Evolutionary conservation across 306 rosid genomes (phyloP), one percentile per base, ranked within the genome.

Genomic region (Quercus agrifolia): DNA sequence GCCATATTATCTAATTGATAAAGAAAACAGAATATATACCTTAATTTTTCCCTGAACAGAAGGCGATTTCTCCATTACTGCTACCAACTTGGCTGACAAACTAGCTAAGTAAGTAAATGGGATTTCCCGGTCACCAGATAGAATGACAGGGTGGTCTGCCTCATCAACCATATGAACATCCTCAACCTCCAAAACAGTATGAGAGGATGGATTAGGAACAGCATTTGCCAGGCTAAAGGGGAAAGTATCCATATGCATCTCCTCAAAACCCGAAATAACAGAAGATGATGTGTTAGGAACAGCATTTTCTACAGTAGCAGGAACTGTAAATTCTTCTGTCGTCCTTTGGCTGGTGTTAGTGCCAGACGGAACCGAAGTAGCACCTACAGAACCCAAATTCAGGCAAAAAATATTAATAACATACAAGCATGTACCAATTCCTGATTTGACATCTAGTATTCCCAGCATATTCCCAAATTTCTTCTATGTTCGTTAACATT

Each of bases 61-160:
- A 77, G 82, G 84, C 68, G 76, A 72, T 49, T 79, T 82, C 73
- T 81, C 90, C 85, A 82, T 90, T 81, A 80, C 82, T 46, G 92
- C 75, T 55, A 80, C 85, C 94, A 90, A 90, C 89, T 90, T 95
- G 84, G 92, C 87, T 15, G 92, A 95, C 90, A 95, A 87, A 92
- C 90, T 90, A 82, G 92, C 88, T 62, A 95, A 73, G 87, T 95
- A 95, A 30, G 92, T 90, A 78, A 90, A 95, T 77, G 99, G 98
- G 81, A 77, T 67, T 77, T 90, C 97, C 64, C 21, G 86, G 56
- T 85, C 90, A 77, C 86, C 87, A 57, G 90, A 79, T 38, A 80
- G 81, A 71, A 89, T 73, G 61, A 82, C 69, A 3, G 91, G 91
- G 80, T 75, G 86, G 35, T 81, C 85, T 67, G 71, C 44, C 78